Base-by-base conservation (phyloP, 352 stramenopile genomes). In the Globisporangium recalcitrans region DNA sequence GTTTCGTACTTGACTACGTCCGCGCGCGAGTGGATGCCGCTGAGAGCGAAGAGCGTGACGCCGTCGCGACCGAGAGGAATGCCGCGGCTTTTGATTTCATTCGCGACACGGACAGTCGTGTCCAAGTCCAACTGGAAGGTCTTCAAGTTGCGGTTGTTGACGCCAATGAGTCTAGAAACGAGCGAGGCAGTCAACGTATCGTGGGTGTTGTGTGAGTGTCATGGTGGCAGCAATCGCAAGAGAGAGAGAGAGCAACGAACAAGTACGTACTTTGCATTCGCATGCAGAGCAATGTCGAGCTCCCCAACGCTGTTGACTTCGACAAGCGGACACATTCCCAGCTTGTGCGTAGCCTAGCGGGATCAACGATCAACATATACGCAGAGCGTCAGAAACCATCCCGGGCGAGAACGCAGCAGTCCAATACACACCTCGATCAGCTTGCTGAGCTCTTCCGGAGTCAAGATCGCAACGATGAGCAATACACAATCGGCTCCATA, bases 101-200 rank as follows among this genome's bases (percentile, higher is more conserved):
- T 75, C 13, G 93, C 88, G 36, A 98, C 84, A 53, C 91, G 86
- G 38, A 96, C 87, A 0, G 97, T 99, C 31, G 91, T 98, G 65
- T 90, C 82, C 68, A 99, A 80, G 71, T 99, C 96, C 58, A 99
- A 84, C 75, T 99, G 95, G 70, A 99, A 99, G 26, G 96, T 98
- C 68, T 98, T 97, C 38, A 99, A 75, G 72, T 99, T 97, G 44
- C 97, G 91, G 85, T 99, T 99, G 74, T 99, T 99, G 9, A 99
- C 96, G 24, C 97, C 97, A 71, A 99, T 98, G 5, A 99, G 87
- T 27, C 77, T 85, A 51, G 34, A 40, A 40, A 34, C 16, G 34
- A 19, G 13, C 16, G 34, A 19, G 34, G 19, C 0, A 19, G 4
- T 16, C 31, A 34, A n/a, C n/a, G n/a, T 9, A 34, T 40, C 19